A percentile compares a stretch with the other conserved stretches of the same genome.
Evolutionary conservation across 2,329 filamentous ascomycete genomes (phyloP).

Genomic region (Sarocladium oryzae): DNA sequence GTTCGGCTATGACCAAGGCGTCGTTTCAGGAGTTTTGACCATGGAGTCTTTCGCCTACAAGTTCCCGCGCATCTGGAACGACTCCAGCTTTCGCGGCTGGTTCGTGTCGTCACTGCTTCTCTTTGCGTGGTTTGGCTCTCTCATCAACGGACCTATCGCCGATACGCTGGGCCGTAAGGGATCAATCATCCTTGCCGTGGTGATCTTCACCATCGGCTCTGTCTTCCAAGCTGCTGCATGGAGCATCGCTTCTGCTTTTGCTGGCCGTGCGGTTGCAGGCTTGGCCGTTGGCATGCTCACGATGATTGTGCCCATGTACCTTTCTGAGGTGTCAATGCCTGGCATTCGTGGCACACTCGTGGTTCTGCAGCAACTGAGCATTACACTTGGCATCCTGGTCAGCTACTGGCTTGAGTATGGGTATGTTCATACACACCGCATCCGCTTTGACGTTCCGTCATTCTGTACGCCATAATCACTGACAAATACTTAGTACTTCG

Average conservation of each 20-base stretch:
- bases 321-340: slow-evolving; percentile 41
- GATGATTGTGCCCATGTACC: slow-evolving; percentile 37
- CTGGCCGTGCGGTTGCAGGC: slow-evolving; percentile 36
- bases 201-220: slow-evolving; percentile 34
- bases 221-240: slow-evolving; percentile 36
- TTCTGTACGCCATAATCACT: too few relatives aligned
- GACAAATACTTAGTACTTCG: slow-evolving; percentile 26
- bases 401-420: slow-evolving; percentile 32
- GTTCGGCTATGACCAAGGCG: slow-evolving; percentile 33
- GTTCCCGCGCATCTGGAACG: slow-evolving; percentile 35
- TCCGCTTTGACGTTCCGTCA: neutral
- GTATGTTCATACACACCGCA: neutral
- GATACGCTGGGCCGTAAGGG: slow-evolving; percentile 27
- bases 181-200: slow-evolving; percentile 28
- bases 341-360: slow-evolving; percentile 42
- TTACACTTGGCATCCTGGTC: slow-evolving; percentile 36
- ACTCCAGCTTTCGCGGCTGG: slow-evolving; percentile 44
- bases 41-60: slow-evolving; percentile 19
- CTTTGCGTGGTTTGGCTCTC: slow-evolving; percentile 40
- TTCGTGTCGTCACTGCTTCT: slow-evolving; percentile 43
- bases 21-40: slow-evolving; percentile 31
- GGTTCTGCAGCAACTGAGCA: slow-evolving; percentile 34
- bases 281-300: slow-evolving; percentile 34
- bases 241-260: slow-evolving; percentile 33
- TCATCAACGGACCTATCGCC: slow-evolving; percentile 34